Conservation (phyloP, 106 monocot genomes). For the Agapanthus africanus region DNA sequence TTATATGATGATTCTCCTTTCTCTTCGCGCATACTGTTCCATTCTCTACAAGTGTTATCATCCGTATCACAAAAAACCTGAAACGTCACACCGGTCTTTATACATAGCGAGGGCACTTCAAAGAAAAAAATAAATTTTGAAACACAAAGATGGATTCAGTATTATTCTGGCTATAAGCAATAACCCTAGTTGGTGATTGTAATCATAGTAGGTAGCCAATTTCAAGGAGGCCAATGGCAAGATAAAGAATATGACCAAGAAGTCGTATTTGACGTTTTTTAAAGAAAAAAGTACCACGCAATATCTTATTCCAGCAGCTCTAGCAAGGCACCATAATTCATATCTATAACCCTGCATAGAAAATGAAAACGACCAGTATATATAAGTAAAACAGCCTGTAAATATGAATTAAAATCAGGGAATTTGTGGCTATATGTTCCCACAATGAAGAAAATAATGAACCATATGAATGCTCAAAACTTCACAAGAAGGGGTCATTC, state of each 20-base stretch:
- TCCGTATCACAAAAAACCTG: conserved; percentile 87
- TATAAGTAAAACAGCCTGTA: no score
- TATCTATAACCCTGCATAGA: conserved; percentile 88
- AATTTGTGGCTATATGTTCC: no score
- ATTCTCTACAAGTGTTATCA: conserved; percentile 73
- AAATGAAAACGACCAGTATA: background rate
- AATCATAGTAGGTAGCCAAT: no score
- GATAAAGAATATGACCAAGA: background rate
- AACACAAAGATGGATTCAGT: background rate
- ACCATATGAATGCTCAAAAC: no score
- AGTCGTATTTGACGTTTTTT: background rate
- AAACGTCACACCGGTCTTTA: conserved; percentile 12
- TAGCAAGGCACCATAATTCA: conserved; percentile 96
- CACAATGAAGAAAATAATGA: no score
- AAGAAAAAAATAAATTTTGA: background rate
- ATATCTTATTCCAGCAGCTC: conserved; percentile 94
- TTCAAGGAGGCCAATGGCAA: background rate
- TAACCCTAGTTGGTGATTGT: background rate
- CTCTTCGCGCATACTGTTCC: conserved; percentile 65
- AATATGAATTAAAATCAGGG: no score
- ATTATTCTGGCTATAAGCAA: background rate
- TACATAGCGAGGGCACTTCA: background rate
- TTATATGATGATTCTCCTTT: conserved; percentile 66
- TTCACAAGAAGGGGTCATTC: no score
- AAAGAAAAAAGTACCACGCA: conserved; percentile 64